Percentiles rank a stretch among this genome's conserved stretches.
Evolutionary conservation across 140 eudicot species (phyloP).

Genomic region (Oenanthe javanica): DNA sequence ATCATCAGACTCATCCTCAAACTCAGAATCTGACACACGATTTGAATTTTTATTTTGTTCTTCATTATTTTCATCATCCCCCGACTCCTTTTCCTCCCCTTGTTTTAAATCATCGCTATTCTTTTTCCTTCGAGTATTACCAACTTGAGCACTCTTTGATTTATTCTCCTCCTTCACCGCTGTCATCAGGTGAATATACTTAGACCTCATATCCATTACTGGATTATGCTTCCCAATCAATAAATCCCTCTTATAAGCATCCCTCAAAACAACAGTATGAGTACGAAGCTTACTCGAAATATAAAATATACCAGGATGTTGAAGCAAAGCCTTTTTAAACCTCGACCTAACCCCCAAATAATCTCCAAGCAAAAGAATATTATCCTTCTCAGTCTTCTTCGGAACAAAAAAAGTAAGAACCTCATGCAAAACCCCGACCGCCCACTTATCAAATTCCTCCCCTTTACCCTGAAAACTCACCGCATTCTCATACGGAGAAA

Average conservation of each 20-base stretch:
- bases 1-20: slow-evolving; percentile 29
- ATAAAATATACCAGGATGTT: slow-evolving; percentile 88
- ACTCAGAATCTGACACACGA: slow-evolving; percentile 27
- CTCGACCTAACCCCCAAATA: slow-evolving; percentile 71
- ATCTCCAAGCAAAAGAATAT: slow-evolving; percentile 59
- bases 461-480: slow-evolving; percentile 29
- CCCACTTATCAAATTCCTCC: slow-evolving; percentile 75
- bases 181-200: slow-evolving; percentile 65
- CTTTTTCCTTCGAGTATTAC: slow-evolving; percentile 21
- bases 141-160: slow-evolving; percentile 21
- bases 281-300: slow-evolving; percentile 66
- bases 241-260: slow-evolving; percentile 69
- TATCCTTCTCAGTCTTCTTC: slow-evolving; percentile 71
- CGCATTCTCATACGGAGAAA: slow-evolving; percentile 67
- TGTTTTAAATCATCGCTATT: slow-evolving; percentile 21
- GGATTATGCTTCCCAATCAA: slow-evolving; percentile 49
- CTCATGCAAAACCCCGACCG: slow-evolving; percentile 71
- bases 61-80: slow-evolving; percentile 24
- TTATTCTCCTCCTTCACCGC: slow-evolving; percentile 38
- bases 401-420: slow-evolving; percentile 60
- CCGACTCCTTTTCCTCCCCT: slow-evolving; percentile 27
- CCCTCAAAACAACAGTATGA: slow-evolving; percentile 81
- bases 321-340: slow-evolving; percentile 67
- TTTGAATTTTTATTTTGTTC: slow-evolving; percentile 32
- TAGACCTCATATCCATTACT: slow-evolving; percentile 62